Evolutionary conservation across 2,329 filamentous ascomycete genomes (phyloP), one percentile per base, ranked within the genome.

Genomic region (Seiridium unicorne): DNA sequence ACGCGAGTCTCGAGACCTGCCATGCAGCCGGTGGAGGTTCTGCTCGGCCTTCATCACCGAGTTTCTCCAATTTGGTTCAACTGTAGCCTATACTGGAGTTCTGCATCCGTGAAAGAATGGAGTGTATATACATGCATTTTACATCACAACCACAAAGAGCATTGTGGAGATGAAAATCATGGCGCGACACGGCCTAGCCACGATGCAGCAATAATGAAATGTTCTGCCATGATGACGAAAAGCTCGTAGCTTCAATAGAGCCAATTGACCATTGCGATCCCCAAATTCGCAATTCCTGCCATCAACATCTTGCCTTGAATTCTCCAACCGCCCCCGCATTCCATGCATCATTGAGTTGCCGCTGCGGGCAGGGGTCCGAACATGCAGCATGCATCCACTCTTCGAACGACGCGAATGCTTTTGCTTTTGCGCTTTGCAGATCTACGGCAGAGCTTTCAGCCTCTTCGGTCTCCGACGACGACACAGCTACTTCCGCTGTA

Each of bases 191-290:
- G 18, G 18, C 18, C 18, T 26, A 26, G 18, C 18, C 18, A 48
- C n/a, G 26, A 18, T 42, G 7, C 13, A 42, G 34, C 9, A n/a
- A 38, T 53, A 31, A 53, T 53, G 49, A 53, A 18, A 53, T 53
- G 38, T 53, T 53, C 49, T 53, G 49, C 49, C 49, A 53, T 53
- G 31, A 53, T 53, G 49, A 38, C 49, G 49, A 53, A 38, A 18
- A 38, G 18, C 38, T 53, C 49, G 34, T 53, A 53, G 34, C 35
- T 35, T n/a, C 13, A 9, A 32, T 9, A 31, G n/a, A 36, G 10
- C 38, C n/a, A 40, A 13, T 26, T 13, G 26, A 13, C 47, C 47
- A 49, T 32, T 49, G 8, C 32, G 34, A 11, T 53, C 11, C 34
- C 44, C 42, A 6, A 46, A 35, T 36, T 13, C 31, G 26, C 54